Evolutionary conservation across 1,284 basidiomycete genomes (phyloP).

Genomic region (Paramarasmius palmivorus): DNA sequence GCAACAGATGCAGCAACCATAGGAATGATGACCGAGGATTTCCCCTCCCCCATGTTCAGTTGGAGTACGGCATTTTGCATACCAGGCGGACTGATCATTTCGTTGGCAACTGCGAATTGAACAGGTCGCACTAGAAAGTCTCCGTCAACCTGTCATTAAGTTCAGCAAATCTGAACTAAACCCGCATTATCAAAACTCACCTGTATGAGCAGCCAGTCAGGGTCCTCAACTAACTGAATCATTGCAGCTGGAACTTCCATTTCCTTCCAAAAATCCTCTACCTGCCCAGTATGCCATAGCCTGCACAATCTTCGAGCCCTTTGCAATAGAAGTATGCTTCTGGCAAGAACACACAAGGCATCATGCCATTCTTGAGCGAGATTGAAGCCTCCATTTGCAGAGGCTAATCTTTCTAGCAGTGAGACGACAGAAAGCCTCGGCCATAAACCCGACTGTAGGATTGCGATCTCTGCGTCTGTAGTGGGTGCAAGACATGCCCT

Average conservation of each 20-base stretch:
- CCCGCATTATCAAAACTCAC: slow-evolving; percentile 20
- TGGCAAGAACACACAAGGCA: too few species aligned
- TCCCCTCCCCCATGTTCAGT: slow-evolving; percentile 62
- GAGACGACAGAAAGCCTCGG: too few species aligned
- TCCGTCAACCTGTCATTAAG: too few species aligned
- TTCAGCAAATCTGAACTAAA: neutral
- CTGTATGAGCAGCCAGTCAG: slow-evolving; percentile 51
- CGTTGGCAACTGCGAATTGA: slow-evolving; percentile 28
- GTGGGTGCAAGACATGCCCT: too few species aligned
- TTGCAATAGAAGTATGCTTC: too few species aligned
- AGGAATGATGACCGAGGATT: slow-evolving; percentile 53
- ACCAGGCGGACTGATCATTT: slow-evolving; percentile 46
- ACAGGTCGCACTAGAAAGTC: neutral
- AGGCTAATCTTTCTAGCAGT: too few species aligned
- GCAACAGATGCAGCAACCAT: slow-evolving; percentile 39
- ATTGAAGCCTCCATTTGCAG: too few species aligned
- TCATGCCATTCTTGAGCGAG: too few species aligned
- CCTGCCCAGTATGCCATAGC: too few species aligned
- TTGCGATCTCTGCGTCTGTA: too few species aligned
- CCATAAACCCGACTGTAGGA: too few species aligned
- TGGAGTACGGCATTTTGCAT: slow-evolving; percentile 41
- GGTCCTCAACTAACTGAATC: slow-evolving; percentile 19
- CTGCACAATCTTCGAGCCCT: neutral
- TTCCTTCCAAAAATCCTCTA: too few species aligned
- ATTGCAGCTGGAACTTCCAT: neutral